phyloP scores from a whole-genome alignment of 1,284 basidiomycete genomes.

The Trichosporon sp. region DNA sequence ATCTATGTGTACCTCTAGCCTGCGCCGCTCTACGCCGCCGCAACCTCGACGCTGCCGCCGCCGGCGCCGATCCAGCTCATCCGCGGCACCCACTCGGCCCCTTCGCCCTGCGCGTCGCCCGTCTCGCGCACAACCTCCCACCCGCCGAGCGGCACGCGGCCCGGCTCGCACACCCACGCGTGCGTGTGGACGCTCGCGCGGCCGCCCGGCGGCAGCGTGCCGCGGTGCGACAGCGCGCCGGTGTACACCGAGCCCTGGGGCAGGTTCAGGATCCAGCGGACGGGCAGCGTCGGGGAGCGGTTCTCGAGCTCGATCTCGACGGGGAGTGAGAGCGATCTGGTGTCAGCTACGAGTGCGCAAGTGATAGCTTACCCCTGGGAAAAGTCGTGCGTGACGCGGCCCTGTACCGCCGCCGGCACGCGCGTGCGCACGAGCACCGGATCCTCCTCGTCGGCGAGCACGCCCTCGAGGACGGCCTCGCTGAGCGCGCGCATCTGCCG shows the following conservation, averaged over 20 bases:
- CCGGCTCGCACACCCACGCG: constrained; percentile 30
- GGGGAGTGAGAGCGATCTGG: constrained; percentile 58
- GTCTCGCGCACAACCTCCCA: constrained; percentile 29
- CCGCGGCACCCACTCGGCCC: constrained; percentile 3
- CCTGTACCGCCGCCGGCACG: constrained; percentile 23
- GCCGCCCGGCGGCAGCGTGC: constrained; percentile 24
- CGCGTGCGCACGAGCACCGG: constrained; percentile 54
- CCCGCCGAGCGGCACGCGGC: constrained; percentile 28
- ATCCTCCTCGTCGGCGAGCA: constrained; percentile 72
- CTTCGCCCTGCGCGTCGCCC: constrained; percentile 2
- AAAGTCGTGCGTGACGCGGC: constrained; percentile 61
- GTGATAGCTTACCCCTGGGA: constrained; percentile 58
- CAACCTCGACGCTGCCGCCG: constrained; percentile 7
- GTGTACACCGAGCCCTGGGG: constrained; percentile 23
- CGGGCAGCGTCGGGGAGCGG: constrained; percentile 34
- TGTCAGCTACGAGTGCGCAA: constrained; percentile 8
- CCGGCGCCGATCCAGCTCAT: constrained; percentile 4
- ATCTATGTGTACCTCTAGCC: not conserved
- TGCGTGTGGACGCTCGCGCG: constrained; percentile 10
- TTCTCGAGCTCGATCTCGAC: constrained; percentile 64
- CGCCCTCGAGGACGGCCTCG: constrained; percentile 61
- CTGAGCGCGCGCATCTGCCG: constrained; percentile 65
- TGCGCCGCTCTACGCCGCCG: not conserved
- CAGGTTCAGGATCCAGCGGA: constrained; percentile 33
- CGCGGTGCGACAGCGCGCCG: constrained; percentile 27